Conservation (phyloP, 2,329 filamentous ascomycete species). For the Apiospora sp. region DNA sequence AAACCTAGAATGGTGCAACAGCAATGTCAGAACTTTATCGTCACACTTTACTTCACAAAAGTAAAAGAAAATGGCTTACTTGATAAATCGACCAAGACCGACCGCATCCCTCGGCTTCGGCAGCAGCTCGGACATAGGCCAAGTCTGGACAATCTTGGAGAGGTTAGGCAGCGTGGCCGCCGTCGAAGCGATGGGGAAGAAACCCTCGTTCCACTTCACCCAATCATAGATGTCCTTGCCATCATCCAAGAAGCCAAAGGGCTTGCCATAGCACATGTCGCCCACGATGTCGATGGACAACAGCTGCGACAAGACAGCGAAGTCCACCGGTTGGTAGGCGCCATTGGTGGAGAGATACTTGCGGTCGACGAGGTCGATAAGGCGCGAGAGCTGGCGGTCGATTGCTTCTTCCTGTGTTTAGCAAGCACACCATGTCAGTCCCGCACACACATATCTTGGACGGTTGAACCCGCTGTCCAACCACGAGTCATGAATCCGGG, state of each 20-base stretch:
- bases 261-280: constrained; percentile 43
- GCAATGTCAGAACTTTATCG: not conserved
- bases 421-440: not conserved
- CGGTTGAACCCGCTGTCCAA: not conserved
- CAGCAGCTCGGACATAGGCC: constrained; percentile 31
- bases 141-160: constrained; percentile 28
- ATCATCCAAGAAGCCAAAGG: constrained; percentile 45
- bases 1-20: constrained; percentile 22
- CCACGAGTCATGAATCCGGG: not conserved
- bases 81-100: constrained; percentile 31
- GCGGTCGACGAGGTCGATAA: constrained; percentile 31
- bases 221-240: constrained; percentile 41
- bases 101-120: constrained; percentile 28
- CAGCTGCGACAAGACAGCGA: constrained; percentile 51
- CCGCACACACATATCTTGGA: too few species aligned
- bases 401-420: constrained; percentile 32
- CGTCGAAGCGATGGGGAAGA: constrained; percentile 31
- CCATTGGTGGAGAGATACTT: constrained; percentile 30
- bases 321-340: constrained; percentile 39
- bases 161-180: constrained; percentile 30
- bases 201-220: constrained; percentile 32
- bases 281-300: constrained; percentile 46
- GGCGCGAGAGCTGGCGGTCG: constrained; percentile 29
- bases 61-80: constrained; percentile 17
- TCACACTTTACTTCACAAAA: not conserved